phyloP scores from a whole-genome alignment of 1,139 yeast genomes.

The Candida dubliniensis region DNA sequence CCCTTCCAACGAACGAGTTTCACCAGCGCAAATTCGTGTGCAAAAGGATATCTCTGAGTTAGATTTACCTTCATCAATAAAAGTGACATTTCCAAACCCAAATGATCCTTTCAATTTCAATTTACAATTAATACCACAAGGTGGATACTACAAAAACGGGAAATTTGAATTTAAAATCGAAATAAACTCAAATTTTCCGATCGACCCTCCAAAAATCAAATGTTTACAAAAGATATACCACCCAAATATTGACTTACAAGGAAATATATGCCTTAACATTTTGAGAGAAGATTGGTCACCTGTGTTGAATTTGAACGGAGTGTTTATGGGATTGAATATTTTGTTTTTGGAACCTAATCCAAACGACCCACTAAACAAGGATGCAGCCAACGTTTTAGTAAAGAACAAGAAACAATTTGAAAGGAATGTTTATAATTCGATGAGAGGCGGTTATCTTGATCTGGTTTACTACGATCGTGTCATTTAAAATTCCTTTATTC shows the following conservation, averaged over 20 bases:
- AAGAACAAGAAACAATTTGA: conserved; percentile 57
- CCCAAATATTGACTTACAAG: conserved; percentile 88
- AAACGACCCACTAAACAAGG: conserved; percentile 87
- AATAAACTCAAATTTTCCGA: conserved; percentile 77
- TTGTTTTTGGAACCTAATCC: conserved; percentile 89
- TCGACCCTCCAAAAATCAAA: conserved; percentile 85
- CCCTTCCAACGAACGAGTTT: conserved; percentile 24
- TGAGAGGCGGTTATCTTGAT: conserved; percentile 72
- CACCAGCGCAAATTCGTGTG: conserved; percentile 56
- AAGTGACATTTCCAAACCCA: conserved; percentile 55
- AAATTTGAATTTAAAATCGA: conserved; percentile 63
- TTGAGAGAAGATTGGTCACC: conserved; percentile 97
- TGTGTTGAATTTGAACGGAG: conserved; percentile 76
- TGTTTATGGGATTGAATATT: conserved; percentile 82
- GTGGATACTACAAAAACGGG: conserved; percentile 78
- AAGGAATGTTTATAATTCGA: conserved; percentile 57
- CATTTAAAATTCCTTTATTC: conserved; percentile 13
- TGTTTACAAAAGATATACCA: conserved; percentile 78
- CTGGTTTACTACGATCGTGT: conserved; percentile 66
- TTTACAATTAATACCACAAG: conserved; percentile 66
- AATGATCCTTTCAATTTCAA: conserved; percentile 61
- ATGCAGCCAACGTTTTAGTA: conserved; percentile 76
- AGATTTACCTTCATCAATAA: conserved; percentile 65
- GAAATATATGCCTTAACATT: conserved; percentile 89
- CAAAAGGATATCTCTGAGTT: conserved; percentile 69